phyloP scores from a whole-genome alignment of 768 basidiomycete genomes.

The Leucosporidium scottii region DNA sequence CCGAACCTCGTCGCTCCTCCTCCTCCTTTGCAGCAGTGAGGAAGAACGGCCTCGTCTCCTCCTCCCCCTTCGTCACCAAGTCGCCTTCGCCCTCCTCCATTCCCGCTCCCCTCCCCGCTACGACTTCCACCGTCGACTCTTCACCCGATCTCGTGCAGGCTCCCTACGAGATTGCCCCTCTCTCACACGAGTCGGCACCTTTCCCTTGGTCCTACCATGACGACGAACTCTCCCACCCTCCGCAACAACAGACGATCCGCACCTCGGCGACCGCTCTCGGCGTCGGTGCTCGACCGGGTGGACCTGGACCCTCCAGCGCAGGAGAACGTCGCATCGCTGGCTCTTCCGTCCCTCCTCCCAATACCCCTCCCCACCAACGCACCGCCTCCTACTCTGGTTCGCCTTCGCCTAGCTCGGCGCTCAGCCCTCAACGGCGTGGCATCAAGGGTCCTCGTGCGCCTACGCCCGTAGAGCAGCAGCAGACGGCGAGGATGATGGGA shows the following conservation, averaged over 20 bases:
- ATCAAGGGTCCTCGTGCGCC: conserved; percentile 24
- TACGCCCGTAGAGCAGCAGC: not conserved
- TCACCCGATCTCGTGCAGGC: not conserved
- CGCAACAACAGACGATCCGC: not conserved
- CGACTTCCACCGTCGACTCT: not conserved
- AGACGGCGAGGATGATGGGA: conserved; percentile 1
- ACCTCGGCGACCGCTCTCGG: too few relatives aligned
- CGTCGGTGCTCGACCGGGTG: too few relatives aligned
- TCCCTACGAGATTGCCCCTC: not conserved
- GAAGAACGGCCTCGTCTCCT: conserved; percentile 30
- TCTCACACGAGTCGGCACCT: not conserved
- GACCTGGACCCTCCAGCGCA: too few relatives aligned
- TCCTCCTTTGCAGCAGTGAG: conserved; percentile 22
- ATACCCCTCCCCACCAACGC: conserved; percentile 4
- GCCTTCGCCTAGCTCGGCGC: conserved; percentile 10
- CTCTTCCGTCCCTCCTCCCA: not conserved
- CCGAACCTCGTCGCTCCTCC: conserved; percentile 6
- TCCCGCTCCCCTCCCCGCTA: not conserved
- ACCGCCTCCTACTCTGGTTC: not conserved
- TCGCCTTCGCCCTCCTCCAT: not conserved
- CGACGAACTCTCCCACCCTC: not conserved
- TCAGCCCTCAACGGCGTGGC: conserved; percentile 14
- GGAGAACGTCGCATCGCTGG: conserved; percentile 7
- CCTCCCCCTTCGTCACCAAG: conserved; percentile 22
- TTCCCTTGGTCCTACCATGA: not conserved